Base-by-base conservation (phyloP, 352 stramenopile genomes). In the Plasmopara halstedii region DNA sequence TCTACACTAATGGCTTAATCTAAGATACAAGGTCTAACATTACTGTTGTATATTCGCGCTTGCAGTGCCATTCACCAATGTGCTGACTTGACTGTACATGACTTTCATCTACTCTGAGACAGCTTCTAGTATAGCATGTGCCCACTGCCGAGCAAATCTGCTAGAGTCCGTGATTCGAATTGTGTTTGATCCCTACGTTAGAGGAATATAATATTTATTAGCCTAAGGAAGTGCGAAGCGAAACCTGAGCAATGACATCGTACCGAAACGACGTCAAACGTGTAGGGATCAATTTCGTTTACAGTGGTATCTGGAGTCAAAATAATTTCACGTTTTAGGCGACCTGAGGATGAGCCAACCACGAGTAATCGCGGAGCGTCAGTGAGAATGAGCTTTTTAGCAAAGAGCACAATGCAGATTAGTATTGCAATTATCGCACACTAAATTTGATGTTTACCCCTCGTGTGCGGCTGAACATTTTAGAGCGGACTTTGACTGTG, bases 211-310 rank as follows among this genome's bases (percentile, higher is more conserved):
- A 23, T 7, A 23, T 25, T 32, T 4, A 29, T 18, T 4, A 17
- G 11, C 11, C 31, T 35, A 18, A 35, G 15, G 3, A 17, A n/a
- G 11, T 10, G 11, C 25, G 7, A 2, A 29, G n/a, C 25, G 11
- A 29, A 29, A 10, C 6, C 1, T 10, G 19, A 19, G 10, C 39
- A 25, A 1, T 23, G 25, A 4, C 14, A 31, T 75, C 75, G 46
- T 37, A 90, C 79, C 64, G 76, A 59, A 48, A 85, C 70, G 42
- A 90, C 57, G 26, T 90, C 79, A 32, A 90, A 88, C 33, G 79
- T 87, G 42, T 90, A 69, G 5, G 65, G 71, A 20, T 78, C 75
- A 31, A 85, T 74, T 13, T 78, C 59, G 34, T 79, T 88, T 37
- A 88, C 68, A 21, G 76, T 84, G 7, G 73, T 85, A 50, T 80